Evolutionary conservation across 1,284 basidiomycete species (phyloP).

Genomic region (Chondrostereum purpureum): DNA sequence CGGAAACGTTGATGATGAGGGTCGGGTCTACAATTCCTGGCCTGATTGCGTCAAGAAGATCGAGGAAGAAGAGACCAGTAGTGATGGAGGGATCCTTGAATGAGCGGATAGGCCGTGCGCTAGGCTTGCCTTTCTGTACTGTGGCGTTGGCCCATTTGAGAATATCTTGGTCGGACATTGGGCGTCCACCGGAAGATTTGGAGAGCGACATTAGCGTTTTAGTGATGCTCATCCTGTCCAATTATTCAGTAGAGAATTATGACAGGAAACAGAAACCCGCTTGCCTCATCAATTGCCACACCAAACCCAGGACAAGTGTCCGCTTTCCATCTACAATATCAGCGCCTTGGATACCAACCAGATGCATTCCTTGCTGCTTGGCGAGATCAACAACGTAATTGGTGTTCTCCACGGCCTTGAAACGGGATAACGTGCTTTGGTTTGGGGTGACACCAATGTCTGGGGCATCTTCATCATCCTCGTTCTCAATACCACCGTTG

Average conservation of each 20-base stretch:
- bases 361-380: slow-evolving; percentile 88
- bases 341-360: slow-evolving; percentile 96
- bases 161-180: slow-evolving; percentile 89
- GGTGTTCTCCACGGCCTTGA: slow-evolving; percentile 98
- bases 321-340: slow-evolving; percentile 92
- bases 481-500: slow-evolving; percentile 29
- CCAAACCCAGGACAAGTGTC: slow-evolving; percentile 91
- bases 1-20: slow-evolving; percentile 63
- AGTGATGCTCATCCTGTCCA: slow-evolving; percentile 75
- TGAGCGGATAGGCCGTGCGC: slow-evolving; percentile 72
- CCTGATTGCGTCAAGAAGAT: slow-evolving; percentile 84
- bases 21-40: slow-evolving; percentile 94
- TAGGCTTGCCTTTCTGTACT: slow-evolving; percentile 67
- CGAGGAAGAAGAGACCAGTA: slow-evolving; percentile 90
- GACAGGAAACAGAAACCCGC: slow-evolving; percentile 17
- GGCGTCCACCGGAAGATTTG: slow-evolving; percentile 66
- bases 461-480: slow-evolving; percentile 58
- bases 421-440: slow-evolving; percentile 83
- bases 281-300: slow-evolving; percentile 96
- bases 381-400: slow-evolving; percentile 95
- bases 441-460: slow-evolving; percentile 74
- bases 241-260: slow-evolving; percentile 3
- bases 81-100: slow-evolving; percentile 94
- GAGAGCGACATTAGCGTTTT: slow-evolving; percentile 83
- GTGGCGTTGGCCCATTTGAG: slow-evolving; percentile 94